These are phyloP conservation scores for Xylaria digitata DNA, from an alignment of 2,329 filamentous ascomycete species.

Conservation along the genomic window DNA sequence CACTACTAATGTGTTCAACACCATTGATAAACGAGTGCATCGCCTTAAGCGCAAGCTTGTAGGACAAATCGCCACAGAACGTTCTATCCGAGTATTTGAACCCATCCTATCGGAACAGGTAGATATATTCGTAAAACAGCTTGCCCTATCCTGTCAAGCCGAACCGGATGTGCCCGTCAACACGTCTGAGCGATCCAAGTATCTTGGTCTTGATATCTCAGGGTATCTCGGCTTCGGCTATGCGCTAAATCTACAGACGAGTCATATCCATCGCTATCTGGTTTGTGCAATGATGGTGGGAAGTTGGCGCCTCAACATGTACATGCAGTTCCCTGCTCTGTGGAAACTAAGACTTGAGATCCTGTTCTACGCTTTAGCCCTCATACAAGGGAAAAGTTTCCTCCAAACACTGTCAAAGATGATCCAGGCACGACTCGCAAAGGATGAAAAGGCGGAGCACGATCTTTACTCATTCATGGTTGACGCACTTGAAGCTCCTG, in stretches of 20 bases:
- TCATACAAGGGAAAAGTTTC: conserved; percentile 14
- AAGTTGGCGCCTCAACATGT: conserved; percentile 9
- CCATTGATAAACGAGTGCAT: conserved; percentile 8
- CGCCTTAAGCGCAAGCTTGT: conserved; percentile 6
- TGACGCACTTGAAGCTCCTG: background rate
- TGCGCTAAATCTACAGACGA: conserved; percentile 8
- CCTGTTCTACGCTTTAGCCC: background rate
- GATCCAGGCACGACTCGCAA: conserved; percentile 7
- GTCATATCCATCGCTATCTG: background rate
- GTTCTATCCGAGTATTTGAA: conserved; percentile 6
- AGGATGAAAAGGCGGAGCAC: conserved; percentile 9
- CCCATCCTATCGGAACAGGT: conserved; percentile 3
- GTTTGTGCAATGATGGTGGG: conserved; percentile 2
- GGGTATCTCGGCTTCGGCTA: conserved; percentile 18
- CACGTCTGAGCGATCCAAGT: conserved; percentile 6
- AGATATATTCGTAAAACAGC: background rate
- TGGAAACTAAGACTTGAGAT: conserved; percentile 4
- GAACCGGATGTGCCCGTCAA: background rate
- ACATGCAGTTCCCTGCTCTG: conserved; percentile 1
- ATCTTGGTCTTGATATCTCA: conserved; percentile 20
- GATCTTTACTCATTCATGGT: conserved; percentile 12
- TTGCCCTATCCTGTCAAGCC: background rate
- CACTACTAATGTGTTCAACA: conserved; percentile 7
- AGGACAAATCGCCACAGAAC: conserved; percentile 3
- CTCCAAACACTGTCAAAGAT: conserved; percentile 11